phyloP scores from a whole-genome alignment of 352 stramenopile species.

The Globisporangium perplexum region DNA sequence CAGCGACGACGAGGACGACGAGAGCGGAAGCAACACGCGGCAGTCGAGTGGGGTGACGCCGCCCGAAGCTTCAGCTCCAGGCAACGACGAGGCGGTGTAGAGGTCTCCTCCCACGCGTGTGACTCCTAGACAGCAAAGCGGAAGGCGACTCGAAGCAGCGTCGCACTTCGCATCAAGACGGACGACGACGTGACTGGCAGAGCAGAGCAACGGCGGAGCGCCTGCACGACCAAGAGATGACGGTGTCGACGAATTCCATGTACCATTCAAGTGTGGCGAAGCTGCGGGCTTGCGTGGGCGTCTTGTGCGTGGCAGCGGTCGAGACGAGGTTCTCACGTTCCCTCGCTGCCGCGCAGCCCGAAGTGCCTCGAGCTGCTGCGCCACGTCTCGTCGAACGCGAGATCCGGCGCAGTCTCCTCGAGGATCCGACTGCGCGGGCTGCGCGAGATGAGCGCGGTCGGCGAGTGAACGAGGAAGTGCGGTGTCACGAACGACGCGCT shows the following conservation, averaged over 20 bases:
- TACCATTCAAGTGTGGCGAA: not conserved
- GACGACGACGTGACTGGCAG: not conserved
- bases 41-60: not conserved
- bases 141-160: not conserved
- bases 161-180: not conserved
- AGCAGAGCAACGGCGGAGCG: too few species aligned
- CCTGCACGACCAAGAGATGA: not conserved
- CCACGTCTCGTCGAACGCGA: too few species aligned
- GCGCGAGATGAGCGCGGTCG: too few species aligned
- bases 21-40: not conserved
- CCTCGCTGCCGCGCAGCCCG: too few species aligned
- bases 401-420: too few species aligned
- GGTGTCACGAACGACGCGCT: too few species aligned
- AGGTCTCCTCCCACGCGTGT: not conserved
- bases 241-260: not conserved
- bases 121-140: not conserved
- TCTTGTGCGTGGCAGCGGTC: too few species aligned
- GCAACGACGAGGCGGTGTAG: not conserved
- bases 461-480: too few species aligned
- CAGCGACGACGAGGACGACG: constrained; percentile 31
- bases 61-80: not conserved
- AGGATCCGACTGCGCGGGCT: too few species aligned
- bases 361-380: too few species aligned
- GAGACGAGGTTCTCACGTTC: too few species aligned
- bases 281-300: too few species aligned